Base-by-base conservation (phyloP, 2,329 filamentous ascomycete species). In the Mycocentrospora acerina region DNA sequence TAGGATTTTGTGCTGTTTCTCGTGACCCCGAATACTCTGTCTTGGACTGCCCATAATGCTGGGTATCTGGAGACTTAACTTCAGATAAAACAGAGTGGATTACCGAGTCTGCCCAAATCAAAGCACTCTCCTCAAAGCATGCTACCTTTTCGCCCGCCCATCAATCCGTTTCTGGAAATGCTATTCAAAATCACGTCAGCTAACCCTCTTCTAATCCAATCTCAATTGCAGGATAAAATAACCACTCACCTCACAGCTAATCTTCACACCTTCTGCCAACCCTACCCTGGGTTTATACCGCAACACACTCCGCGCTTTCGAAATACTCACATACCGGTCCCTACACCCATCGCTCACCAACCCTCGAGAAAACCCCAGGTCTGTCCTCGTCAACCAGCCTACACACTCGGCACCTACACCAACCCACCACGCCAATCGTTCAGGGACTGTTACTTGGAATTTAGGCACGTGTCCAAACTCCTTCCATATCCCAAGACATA, bases 401-500 rank as follows among this genome's bases (percentile, higher is more conserved):
- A 68, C 58, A 35, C 60, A 66, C 55, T 81, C 78, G 28, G 70
- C 68, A 8, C 71, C 38, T 35, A 66, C 59, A 1, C 74, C 79
- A 34, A 70, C 57, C 32, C 74, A 48, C 67, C 72, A 76, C 6
- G 75, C 78, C 45, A 80, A 28, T 3, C 49, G 22, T 40, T 66
- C 57, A 0, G 79, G 78, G 11, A 82, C 71, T 19, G 55, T 62
- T 7, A 81, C 41, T 31, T 75, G 57, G 34, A 69, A 77, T 1
- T 55, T 53, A 4, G 79, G 79, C 17, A 75, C 68, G 51, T 79
- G 76, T 0, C 71, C 77, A 51, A 81, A 81, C 19, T 73, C 61
- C 7, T 73, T 75, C 88, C 88, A 97, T 31, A 95, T 77, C 26
- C 83, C 81, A 27, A 88, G 79, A 42, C 86, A 81, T 62, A 94